A percentile compares a stretch with the other conserved stretches of the same genome.
phyloP scores from a whole-genome alignment of 352 stramenopile species.

The Thalassiosira sp. region DNA sequence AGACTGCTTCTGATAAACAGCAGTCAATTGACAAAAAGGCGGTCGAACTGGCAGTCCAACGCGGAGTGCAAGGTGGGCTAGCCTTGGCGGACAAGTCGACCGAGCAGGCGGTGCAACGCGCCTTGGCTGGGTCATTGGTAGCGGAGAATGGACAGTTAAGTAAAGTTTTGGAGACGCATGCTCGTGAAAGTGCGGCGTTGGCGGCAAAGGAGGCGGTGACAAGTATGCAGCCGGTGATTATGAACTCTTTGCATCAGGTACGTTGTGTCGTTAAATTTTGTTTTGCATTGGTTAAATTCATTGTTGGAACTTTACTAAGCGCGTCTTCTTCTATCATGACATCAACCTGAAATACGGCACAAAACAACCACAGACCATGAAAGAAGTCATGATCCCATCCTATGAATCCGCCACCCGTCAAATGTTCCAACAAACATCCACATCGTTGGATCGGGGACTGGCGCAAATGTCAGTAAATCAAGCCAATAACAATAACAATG shows the following conservation, averaged over 20 bases:
- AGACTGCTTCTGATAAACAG: no score
- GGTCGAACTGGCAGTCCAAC: constrained; percentile 19
- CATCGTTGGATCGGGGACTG: constrained; percentile 44
- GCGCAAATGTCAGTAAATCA: constrained; percentile 38
- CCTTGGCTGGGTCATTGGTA: background rate
- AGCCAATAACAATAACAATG: constrained; percentile 14
- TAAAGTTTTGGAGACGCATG: constrained; percentile 29
- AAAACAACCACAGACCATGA: constrained; percentile 52
- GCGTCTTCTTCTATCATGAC: background rate
- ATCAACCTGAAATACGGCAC: background rate
- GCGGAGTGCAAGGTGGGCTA: background rate
- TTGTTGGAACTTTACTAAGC: background rate
- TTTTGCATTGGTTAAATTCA: background rate
- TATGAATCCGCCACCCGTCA: constrained; percentile 69
- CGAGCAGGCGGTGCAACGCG: background rate
- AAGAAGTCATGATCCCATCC: constrained; percentile 76
- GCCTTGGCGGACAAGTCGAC: background rate
- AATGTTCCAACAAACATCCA: constrained; percentile 72
- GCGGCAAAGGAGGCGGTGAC: constrained; percentile 39
- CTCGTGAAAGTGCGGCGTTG: constrained; percentile 31
- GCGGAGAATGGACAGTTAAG: constrained; percentile 25
- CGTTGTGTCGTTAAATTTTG: constrained; percentile 5
- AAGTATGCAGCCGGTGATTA: constrained; percentile 31
- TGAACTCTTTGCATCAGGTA: constrained; percentile 47
- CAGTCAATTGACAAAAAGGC: no score